A percentile compares a stretch with the other conserved stretches of the same genome.
These are phyloP conservation scores for Zygosaccharomyces gambellarensis DNA, from an alignment of 805 yeast species.

Conservation along the genomic window DNA sequence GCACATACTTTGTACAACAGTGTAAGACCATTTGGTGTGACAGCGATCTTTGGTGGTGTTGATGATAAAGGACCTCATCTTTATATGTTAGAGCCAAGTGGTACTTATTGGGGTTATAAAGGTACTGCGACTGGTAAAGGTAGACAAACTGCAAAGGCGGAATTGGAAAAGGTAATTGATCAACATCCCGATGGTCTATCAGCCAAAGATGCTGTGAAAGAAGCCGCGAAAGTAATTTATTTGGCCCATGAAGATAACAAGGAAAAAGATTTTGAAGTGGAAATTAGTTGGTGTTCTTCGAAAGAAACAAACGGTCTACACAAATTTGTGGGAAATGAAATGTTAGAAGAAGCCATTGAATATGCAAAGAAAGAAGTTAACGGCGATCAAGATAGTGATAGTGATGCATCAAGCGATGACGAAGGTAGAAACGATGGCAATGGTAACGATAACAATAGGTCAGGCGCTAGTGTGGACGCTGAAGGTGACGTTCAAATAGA, in stretches of 20 bases:
- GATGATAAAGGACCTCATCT: constrained; percentile 88
- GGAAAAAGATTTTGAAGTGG: constrained; percentile 95
- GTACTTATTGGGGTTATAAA: constrained; percentile 93
- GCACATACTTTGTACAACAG: constrained; percentile 94
- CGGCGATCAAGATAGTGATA: constrained; percentile 25
- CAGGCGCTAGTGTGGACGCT: constrained; percentile 13
- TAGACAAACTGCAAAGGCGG: constrained; percentile 95
- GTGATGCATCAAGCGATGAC: constrained; percentile 21
- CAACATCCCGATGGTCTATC: constrained; percentile 47
- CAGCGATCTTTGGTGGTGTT: constrained; percentile 88
- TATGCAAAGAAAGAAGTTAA: constrained; percentile 76
- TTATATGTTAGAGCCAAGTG: constrained; percentile 97
- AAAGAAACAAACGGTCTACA: constrained; percentile 78
- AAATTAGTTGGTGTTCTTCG: constrained; percentile 79
- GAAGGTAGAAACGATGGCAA: constrained; percentile 9
- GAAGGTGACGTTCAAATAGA: constrained; percentile 24
- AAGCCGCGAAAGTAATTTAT: constrained; percentile 90
- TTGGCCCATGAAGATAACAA: constrained; percentile 96
- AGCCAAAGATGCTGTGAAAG: constrained; percentile 79
- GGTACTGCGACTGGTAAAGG: constrained; percentile 99
- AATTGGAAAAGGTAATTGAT: constrained; percentile 72
- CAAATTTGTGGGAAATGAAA: constrained; percentile 69
- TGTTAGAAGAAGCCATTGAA: constrained; percentile 76
- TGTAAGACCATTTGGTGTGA: constrained; percentile 95
- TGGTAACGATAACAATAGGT: constrained; percentile 5